Evolutionary conservation across 2,329 filamentous ascomycete genomes (phyloP), one percentile per base, ranked within the genome.

Genomic region (Cercospora berteroae): DNA sequence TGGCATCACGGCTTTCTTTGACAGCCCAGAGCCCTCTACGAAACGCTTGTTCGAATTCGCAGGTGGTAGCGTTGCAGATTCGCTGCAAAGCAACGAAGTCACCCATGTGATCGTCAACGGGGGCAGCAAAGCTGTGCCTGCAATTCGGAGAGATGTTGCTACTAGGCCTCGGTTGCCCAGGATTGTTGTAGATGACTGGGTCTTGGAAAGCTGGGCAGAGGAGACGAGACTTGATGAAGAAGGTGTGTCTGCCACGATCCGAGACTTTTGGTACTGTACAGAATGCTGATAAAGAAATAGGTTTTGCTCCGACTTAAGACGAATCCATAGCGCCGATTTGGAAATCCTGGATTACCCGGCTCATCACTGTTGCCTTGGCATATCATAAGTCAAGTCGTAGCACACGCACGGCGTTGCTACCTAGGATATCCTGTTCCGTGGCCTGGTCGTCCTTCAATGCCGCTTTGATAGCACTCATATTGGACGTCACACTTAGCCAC

Each of bases 191-290:
- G 77, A 84, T 9, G 82, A 83, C 13, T 99, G 95, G 95, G 80
- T 97, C 0, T 85, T 89, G 60, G 88, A 90, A 62, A 92, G 91
- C 74, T 97, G 94, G 93, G 83, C 83, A 67, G 92, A 94, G 77
- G 85, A 83, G 70, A 96, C 93, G 0, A 75, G 91, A 68, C 77
- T 97, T 57, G 92, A 96, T 71, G 94, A 97, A 80, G 92, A 94
- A 66, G 67, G 70, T 67, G 31, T n/a, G 65, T 67, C 12, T 57
- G 27, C 29, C 20, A 50, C 48, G 12, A 16, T 42, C 16, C 44
- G 10, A 52, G 10, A 13, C 25, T n/a, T 44, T 60, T 18, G 18
- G 36, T 42, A 27, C 13, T 7, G 48, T 29, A 55, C 20, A 42
- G 29, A n/a, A 58, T 44, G 20, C 33, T 64, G 50, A 58, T 44